Percentiles rank a stretch among this genome's conserved stretches.
Conservation (phyloP, 2,329 filamentous ascomycete genomes). For the Claviceps digitariae region DNA sequence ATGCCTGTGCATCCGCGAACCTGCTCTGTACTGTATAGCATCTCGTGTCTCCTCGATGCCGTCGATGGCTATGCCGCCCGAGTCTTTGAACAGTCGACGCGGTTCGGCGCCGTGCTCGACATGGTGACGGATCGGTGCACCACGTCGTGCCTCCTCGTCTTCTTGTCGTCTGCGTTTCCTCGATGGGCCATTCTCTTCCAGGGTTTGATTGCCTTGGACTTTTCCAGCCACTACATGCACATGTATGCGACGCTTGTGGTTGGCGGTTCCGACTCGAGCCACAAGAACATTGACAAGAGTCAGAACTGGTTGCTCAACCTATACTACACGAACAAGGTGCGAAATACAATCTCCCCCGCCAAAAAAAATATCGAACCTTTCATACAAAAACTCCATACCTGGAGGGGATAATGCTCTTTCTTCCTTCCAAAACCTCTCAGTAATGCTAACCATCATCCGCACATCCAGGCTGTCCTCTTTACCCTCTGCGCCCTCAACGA, state of each 20-base stretch:
- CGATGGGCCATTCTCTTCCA: conserved; percentile 93
- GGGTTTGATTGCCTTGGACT: conserved; percentile 77
- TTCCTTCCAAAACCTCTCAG: background rate
- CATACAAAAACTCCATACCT: too few relatives aligned
- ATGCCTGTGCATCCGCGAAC: conserved; percentile 98
- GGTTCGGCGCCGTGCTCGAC: conserved; percentile 91
- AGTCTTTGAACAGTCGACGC: conserved; percentile 75
- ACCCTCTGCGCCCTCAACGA: conserved; percentile 84
- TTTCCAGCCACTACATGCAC: conserved; percentile 96
- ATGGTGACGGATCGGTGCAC: conserved; percentile 99
- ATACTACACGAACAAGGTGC: conserved; percentile 94
- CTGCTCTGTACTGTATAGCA: conserved; percentile 78
- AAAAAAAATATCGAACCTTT: too few relatives aligned
- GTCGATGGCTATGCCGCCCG: conserved; percentile 83
- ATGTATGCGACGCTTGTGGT: conserved; percentile 94
- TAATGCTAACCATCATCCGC: background rate
- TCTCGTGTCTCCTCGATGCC: conserved; percentile 91
- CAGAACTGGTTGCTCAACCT: conserved; percentile 82
- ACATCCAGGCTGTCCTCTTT: conserved; percentile 68
- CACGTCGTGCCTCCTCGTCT: conserved; percentile 86
- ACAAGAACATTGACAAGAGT: conserved; percentile 86
- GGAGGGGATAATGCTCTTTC: too few relatives aligned
- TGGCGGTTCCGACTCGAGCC: conserved; percentile 65
- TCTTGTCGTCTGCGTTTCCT: conserved; percentile 87
- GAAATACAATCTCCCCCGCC: conserved; percentile 11